Conservation (phyloP, 2,329 filamentous ascomycete genomes). For the Curvularia hawaiiensis region DNA sequence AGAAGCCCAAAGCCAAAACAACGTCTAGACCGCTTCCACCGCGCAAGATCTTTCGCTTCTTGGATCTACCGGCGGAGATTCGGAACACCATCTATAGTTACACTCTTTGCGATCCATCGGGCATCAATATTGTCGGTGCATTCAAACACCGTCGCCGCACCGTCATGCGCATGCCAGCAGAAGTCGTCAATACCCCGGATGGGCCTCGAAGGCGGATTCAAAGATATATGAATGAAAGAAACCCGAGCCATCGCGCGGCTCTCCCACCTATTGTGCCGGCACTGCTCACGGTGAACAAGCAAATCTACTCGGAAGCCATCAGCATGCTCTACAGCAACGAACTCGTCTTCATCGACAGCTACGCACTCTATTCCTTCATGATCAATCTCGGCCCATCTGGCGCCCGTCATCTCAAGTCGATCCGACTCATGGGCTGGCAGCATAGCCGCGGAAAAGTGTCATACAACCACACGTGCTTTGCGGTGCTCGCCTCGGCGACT, state of each 20-base stretch:
- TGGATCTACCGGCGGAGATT: slow-evolving; percentile 43
- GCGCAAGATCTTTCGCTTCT: slow-evolving; percentile 41
- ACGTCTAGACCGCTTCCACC: slow-evolving; percentile 32
- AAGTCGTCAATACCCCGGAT: neutral
- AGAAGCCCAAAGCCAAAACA: slow-evolving; percentile 31
- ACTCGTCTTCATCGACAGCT: slow-evolving; percentile 33
- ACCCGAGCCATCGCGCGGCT: neutral
- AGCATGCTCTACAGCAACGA: slow-evolving; percentile 39
- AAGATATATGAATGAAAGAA: neutral
- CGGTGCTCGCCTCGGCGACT: slow-evolving; percentile 33
- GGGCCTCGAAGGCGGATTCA: neutral
- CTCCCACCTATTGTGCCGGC: slow-evolving; percentile 25
- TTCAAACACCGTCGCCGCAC: slow-evolving; percentile 38
- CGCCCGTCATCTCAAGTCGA: slow-evolving; percentile 28
- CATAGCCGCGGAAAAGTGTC: slow-evolving; percentile 31
- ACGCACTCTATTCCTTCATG: slow-evolving; percentile 41
- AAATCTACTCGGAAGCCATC: slow-evolving; percentile 34
- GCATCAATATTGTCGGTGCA: slow-evolving; percentile 32
- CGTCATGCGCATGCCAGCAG: slow-evolving; percentile 26
- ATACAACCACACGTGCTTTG: slow-evolving; percentile 44
- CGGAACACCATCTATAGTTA: slow-evolving; percentile 42
- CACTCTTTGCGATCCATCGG: slow-evolving; percentile 33
- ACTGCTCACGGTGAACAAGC: slow-evolving; percentile 38
- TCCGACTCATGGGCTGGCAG: slow-evolving; percentile 36
- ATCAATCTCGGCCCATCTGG: slow-evolving; percentile 36